Percentiles rank a stretch among this genome's conserved stretches.
Conservation (phyloP, 768 basidiomycete genomes). For the Xerocomellus intermedius region DNA sequence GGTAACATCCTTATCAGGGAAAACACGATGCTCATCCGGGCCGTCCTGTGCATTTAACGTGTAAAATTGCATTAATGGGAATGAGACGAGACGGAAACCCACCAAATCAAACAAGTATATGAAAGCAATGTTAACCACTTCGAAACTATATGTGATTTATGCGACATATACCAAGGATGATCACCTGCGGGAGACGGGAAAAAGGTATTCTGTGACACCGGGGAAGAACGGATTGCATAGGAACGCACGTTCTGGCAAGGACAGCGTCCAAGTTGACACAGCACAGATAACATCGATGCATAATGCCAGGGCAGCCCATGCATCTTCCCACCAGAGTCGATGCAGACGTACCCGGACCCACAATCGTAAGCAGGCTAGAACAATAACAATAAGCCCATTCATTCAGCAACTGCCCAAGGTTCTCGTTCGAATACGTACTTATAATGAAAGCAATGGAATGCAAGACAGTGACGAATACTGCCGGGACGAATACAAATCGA, state of each 20-base stretch:
- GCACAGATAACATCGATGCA: conserved; percentile 1
- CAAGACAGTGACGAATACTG: conserved; percentile 11
- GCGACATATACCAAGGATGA: conserved; percentile 1
- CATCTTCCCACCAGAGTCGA: conserved; percentile 17
- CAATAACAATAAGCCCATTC: background rate
- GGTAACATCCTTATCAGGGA: conserved; percentile 8
- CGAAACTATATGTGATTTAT: background rate
- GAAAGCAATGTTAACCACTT: conserved; percentile 6
- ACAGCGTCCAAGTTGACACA: conserved; percentile 9
- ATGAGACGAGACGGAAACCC: background rate
- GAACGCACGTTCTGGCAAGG: conserved; percentile 4
- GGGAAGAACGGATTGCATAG: too few species aligned
- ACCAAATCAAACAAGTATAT: conserved; percentile 8
- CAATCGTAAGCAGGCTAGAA: conserved; percentile 5
- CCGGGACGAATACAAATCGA: background rate
- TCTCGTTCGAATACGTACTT: conserved; percentile 7
- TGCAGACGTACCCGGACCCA: conserved; percentile 6
- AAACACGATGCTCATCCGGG: conserved; percentile 19
- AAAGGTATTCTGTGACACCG: background rate
- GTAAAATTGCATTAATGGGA: too few species aligned
- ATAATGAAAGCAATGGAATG: conserved; percentile 2
- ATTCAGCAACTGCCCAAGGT: background rate
- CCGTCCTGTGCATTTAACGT: background rate
- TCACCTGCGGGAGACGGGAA: background rate
- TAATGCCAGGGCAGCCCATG: conserved; percentile 6